phyloP scores from a whole-genome alignment of 163 green algal species.

The Chlorella variabilis region DNA sequence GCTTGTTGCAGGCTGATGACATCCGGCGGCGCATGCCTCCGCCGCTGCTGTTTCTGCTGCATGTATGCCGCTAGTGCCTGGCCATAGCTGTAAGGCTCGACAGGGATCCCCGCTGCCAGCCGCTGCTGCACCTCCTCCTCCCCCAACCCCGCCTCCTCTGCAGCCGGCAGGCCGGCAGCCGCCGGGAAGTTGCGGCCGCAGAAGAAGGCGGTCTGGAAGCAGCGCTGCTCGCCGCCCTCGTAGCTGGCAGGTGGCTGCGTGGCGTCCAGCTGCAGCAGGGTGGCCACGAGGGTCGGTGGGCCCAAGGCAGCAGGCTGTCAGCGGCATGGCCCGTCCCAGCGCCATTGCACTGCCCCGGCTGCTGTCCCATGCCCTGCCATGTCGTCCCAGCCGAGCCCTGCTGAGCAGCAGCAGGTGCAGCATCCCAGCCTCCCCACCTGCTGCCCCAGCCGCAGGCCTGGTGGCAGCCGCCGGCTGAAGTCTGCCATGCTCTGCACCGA shows the following conservation, averaged over 20 bases:
- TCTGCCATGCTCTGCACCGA: slow-evolving; percentile 29
- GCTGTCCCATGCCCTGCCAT: too few species aligned
- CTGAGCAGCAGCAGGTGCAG: background rate
- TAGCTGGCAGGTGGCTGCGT: slow-evolving; percentile 4
- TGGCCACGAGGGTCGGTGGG: too few species aligned
- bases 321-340: too few species aligned
- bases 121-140: background rate
- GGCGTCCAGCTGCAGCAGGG: slow-evolving; percentile 4
- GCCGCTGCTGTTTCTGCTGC: slow-evolving; percentile 15
- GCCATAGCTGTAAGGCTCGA: slow-evolving; percentile 21
- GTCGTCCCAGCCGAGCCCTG: background rate
- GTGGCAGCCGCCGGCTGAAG: slow-evolving; percentile 1
- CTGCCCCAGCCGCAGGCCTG: background rate
- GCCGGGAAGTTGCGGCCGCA: slow-evolving; percentile 25
- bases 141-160: background rate
- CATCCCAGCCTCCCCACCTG: background rate
- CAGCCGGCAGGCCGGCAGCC: background rate
- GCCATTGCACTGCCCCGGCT: too few species aligned
- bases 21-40: background rate
- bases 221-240: slow-evolving; percentile 33
- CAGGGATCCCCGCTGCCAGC: background rate
- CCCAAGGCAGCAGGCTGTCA: too few species aligned
- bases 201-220: slow-evolving; percentile 14
- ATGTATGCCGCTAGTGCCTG: background rate
- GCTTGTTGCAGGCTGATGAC: slow-evolving; percentile 25